phyloP scores from a whole-genome alignment of 495 filamentous ascomycete genomes.

The Pyronema domesticum region DNA sequence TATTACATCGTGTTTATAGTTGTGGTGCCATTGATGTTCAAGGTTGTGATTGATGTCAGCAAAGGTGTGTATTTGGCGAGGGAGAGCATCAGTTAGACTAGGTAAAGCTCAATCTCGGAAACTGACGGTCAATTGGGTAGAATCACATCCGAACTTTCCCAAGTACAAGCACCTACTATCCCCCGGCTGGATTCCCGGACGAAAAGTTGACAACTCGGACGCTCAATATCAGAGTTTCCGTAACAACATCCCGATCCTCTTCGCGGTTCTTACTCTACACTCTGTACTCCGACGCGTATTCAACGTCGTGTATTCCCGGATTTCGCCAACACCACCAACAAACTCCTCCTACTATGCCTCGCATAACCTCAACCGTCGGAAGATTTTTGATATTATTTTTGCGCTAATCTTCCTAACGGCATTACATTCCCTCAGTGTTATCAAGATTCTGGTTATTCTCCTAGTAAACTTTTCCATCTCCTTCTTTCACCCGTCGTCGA shows the following conservation, averaged over 20 bases:
- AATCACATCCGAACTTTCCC: constrained; percentile 60
- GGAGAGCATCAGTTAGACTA: too few relatives aligned
- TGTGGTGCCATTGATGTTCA: constrained; percentile 77
- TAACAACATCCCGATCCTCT: constrained; percentile 66
- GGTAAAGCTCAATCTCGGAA: background rate
- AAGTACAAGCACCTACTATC: constrained; percentile 55
- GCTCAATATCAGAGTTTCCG: constrained; percentile 75
- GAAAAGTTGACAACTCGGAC: constrained; percentile 86
- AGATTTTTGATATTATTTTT: constrained; percentile 69
- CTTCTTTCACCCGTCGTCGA: constrained; percentile 20
- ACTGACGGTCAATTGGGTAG: constrained; percentile 29
- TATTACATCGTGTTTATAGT: constrained; percentile 57
- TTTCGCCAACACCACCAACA: constrained; percentile 17
- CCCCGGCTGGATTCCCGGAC: constrained; percentile 84
- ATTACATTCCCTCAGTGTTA: constrained; percentile 67
- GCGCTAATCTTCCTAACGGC: constrained; percentile 57
- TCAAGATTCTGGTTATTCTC: constrained; percentile 68
- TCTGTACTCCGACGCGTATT: constrained; percentile 59
- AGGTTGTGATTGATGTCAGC: constrained; percentile 68
- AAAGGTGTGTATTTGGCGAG: constrained; percentile 37
- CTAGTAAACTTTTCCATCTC: constrained; percentile 60
- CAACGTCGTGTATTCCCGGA: constrained; percentile 28
- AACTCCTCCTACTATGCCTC: constrained; percentile 13
- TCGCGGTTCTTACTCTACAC: constrained; percentile 51
- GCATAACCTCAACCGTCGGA: constrained; percentile 44